Evolutionary conservation across 1,284 basidiomycete species (phyloP).

Genomic region (Trametes sp.): DNA sequence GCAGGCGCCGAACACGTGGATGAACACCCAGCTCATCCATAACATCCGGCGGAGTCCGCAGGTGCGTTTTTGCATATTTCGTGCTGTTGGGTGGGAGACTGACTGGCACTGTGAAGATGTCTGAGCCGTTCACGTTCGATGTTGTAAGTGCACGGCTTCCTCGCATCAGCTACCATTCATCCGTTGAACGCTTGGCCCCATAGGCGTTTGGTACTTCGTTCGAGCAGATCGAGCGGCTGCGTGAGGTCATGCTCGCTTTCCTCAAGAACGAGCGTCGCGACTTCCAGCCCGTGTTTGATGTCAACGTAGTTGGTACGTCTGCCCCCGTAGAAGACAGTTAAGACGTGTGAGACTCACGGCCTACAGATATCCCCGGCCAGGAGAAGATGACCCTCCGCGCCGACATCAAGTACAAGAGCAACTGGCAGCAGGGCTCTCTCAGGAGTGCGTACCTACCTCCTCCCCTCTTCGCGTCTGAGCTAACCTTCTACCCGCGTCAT

Average conservation of each 20-base stretch:
- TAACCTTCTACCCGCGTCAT: constrained; percentile 13
- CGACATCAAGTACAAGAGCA: constrained; percentile 92
- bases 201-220: constrained; percentile 78
- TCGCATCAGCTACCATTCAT: neutral
- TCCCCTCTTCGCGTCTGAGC: neutral
- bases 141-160: constrained; percentile 49
- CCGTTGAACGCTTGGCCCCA: neutral
- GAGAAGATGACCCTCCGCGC: constrained; percentile 81
- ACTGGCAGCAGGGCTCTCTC: constrained; percentile 84
- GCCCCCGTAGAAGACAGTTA: neutral
- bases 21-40: constrained; percentile 63
- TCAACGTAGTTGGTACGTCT: constrained; percentile 63
- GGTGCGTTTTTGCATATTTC: constrained; percentile 43
- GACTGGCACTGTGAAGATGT: constrained; percentile 54
- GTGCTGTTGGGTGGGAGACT: neutral
- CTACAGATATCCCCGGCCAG: constrained; percentile 82
- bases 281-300: constrained; percentile 78
- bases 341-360: neutral
- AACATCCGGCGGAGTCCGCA: constrained; percentile 77
- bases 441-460: constrained; percentile 54
- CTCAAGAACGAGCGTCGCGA: constrained; percentile 75
- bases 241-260: constrained; percentile 85
- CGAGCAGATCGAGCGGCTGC: constrained; percentile 83
- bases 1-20: constrained; percentile 69
- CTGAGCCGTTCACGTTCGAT: constrained; percentile 83